Conservation (phyloP, 2,329 filamentous ascomycete species). For the Lojkania enalia region DNA sequence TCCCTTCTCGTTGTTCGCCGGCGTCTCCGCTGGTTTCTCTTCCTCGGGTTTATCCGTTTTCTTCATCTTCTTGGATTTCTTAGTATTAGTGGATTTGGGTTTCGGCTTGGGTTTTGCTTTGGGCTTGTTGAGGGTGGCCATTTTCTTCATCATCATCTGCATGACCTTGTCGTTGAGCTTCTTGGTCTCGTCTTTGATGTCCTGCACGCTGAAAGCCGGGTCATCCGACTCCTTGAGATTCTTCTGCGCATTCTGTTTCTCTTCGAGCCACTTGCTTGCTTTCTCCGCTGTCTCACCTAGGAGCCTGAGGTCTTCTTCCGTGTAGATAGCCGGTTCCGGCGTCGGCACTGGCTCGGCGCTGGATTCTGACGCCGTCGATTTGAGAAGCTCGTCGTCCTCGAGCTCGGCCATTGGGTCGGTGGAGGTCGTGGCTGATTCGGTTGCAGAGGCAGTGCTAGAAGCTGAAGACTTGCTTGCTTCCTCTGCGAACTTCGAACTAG, state of each 20-base stretch:
- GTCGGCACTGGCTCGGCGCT: slow-evolving; percentile 5
- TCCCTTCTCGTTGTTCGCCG: slow-evolving; percentile 32
- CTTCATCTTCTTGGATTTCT: slow-evolving; percentile 33
- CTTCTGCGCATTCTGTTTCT: slow-evolving; percentile 71
- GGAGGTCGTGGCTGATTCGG: slow-evolving; percentile 52
- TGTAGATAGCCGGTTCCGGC: slow-evolving; percentile 59
- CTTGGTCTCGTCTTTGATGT: slow-evolving; percentile 65
- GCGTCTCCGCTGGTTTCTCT: slow-evolving; percentile 26
- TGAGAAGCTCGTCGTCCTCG: slow-evolving; percentile 67
- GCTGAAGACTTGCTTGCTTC: slow-evolving; percentile 48
- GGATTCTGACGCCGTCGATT: slow-evolving; percentile 34
- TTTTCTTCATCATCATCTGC: slow-evolving; percentile 66
- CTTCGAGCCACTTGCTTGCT: slow-evolving; percentile 72
- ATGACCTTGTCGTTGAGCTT: slow-evolving; percentile 72
- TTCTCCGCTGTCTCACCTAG: slow-evolving; percentile 66
- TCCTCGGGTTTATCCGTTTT: slow-evolving; percentile 41
- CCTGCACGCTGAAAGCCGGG: slow-evolving; percentile 71
- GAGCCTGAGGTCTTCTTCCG: slow-evolving; percentile 68
- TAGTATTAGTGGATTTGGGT: slow-evolving; percentile 22
- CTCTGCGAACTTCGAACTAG: slow-evolving; percentile 45
- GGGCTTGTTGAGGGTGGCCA: slow-evolving; percentile 50
- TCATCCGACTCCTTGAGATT: slow-evolving; percentile 71
- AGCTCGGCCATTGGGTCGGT: slow-evolving; percentile 67
- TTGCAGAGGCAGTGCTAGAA: slow-evolving; percentile 43
- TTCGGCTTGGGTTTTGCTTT: slow-evolving; percentile 40